Base-by-base conservation (phyloP, 768 basidiomycete species). In the Sistotremastrum suecicum region DNA sequence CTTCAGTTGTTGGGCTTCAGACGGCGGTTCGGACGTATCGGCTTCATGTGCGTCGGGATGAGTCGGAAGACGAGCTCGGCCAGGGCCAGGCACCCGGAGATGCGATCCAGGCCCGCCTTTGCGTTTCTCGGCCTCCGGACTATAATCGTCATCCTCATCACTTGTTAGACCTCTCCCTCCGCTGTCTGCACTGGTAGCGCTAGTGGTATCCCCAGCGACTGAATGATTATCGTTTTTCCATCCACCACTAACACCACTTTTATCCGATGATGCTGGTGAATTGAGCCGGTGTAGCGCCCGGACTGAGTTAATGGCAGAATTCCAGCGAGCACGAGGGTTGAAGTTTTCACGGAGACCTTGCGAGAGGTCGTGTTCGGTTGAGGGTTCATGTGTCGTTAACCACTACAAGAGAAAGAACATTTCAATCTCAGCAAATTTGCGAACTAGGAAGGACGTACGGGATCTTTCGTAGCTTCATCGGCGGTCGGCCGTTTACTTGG, bases 321-420 rank as follows among this genome's bases (percentile, higher is more conserved):
- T 72, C 89, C 88, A 91, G 36, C 71, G 71, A 2, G 76, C 78
- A 38, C 70, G 71, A 0, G 87, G 72, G 56, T 87, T 70, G 62
- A 94, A 92, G 66, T 90, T 76, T 33, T 87, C 80, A 33, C 83
- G 82, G 42, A 95, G 66, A 7, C 83, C 85, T 7, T 56, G 58
- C 10, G 64, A 68, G 37, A 95, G 70, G 54, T 97, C 89, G 58
- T 83, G 74, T 43, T 90, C 83, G 4, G 68, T 70, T 0, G 78
- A 76, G 0, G 80, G 66, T 11, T 68, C 62, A 56, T 82, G 74
- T 0, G 67, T 72, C 10, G 81, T 83, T 34, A 89, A 63, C 89
- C 87, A 91, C 76, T 83, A 54, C 4, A 43, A 40, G 34, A 44
- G 52, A 8, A 49, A 20, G 11, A 12, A 33, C n/a, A 35, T 9